Conservation (phyloP, 139 green algal genomes). For the Mesotaenium endlicherianum region DNA sequence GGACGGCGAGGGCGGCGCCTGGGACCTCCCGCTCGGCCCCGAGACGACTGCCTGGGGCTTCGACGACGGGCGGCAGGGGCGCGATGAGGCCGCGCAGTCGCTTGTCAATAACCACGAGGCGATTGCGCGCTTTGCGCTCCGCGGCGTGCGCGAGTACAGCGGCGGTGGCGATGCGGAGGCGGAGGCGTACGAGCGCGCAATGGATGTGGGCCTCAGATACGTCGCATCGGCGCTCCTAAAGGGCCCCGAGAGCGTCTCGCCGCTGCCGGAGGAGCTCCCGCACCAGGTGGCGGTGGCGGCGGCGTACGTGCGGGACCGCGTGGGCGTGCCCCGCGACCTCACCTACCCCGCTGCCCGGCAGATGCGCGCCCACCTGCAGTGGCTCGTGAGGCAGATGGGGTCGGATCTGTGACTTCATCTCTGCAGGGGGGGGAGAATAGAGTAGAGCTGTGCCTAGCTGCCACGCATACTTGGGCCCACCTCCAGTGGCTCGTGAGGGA, state of each 20-base stretch:
- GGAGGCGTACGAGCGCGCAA: conserved; percentile 35
- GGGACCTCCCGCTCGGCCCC: conserved; percentile 76
- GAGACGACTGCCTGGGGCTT: conserved; percentile 30
- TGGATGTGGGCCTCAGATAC: conserved; percentile 59
- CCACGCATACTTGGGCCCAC: conserved; percentile 51
- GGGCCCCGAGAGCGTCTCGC: not conserved
- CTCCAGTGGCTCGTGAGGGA: conserved; percentile 47
- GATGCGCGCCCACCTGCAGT: conserved; percentile 55
- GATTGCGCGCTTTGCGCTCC: conserved; percentile 76
- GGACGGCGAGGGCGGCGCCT: conserved; percentile 73
- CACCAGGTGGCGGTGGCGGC: conserved; percentile 20
- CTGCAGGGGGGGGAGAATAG: too few species aligned
- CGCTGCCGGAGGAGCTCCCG: not conserved
- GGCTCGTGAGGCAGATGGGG: too few species aligned
- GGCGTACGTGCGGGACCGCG: conserved; percentile 43
- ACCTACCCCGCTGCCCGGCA: conserved; percentile 52
- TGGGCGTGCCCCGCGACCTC: conserved; percentile 59
- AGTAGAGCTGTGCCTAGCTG: conserved; percentile 54
- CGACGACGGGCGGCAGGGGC: not conserved
- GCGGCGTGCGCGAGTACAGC: conserved; percentile 59
- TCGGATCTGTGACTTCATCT: too few species aligned
- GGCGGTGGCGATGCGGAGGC: not conserved
- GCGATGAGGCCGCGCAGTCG: conserved; percentile 6
- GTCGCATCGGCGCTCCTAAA: conserved; percentile 58
- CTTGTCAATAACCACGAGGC: conserved; percentile 69